These are phyloP conservation scores for Fusarium neocosmosporiellum DNA, from an alignment of 2,329 filamentous ascomycete genomes.

Conservation along the genomic window DNA sequence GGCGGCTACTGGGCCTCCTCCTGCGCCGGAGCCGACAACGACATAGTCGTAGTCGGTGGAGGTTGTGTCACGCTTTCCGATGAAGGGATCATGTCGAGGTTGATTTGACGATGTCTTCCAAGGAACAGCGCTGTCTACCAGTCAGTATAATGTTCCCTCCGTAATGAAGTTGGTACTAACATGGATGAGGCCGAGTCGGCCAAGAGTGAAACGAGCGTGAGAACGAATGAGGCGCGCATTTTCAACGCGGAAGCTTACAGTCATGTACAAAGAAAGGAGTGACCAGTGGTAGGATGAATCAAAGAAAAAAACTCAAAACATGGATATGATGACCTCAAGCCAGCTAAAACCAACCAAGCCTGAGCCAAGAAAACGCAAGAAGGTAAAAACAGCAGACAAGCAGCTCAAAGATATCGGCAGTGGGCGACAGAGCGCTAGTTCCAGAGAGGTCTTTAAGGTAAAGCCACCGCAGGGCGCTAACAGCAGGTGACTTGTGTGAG, in stretches of 20 bases:
- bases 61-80: conserved; percentile 10
- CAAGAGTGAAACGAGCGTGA: conserved; percentile 23
- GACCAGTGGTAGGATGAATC: conserved; percentile 1
- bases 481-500: not conserved
- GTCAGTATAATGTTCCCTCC: not conserved
- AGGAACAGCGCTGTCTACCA: not conserved
- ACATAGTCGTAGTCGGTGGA: conserved; percentile 63
- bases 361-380: not conserved
- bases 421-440: not conserved
- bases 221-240: conserved; percentile 27
- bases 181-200: conserved; percentile 18
- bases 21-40: conserved; percentile 68
- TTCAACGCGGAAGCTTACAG: conserved; percentile 2
- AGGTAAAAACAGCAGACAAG: not conserved
- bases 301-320: not conserved
- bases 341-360: not conserved
- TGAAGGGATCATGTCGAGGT: conserved; percentile 19
- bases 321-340: not conserved
- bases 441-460: not conserved
- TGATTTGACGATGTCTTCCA: not conserved
- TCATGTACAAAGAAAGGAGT: not conserved
- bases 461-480: not conserved
- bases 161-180: not conserved
- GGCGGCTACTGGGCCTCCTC: conserved; percentile 65
- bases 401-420: not conserved